phyloP scores from a whole-genome alignment of 345 rosid species.

The Streptanthus diversifolius region DNA sequence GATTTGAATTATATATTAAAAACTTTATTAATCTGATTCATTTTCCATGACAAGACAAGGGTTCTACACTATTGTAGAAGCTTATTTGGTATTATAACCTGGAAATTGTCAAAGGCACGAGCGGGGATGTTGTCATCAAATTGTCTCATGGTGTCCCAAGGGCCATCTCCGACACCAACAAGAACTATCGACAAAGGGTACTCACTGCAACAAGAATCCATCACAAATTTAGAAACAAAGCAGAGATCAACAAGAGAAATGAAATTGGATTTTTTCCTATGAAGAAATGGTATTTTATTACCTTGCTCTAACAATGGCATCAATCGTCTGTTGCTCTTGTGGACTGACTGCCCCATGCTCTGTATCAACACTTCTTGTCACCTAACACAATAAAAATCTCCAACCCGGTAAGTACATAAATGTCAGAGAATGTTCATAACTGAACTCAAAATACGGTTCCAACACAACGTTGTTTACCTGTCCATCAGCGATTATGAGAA shows the following conservation, averaged over 20 bases:
- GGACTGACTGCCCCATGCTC: slow-evolving; percentile 57
- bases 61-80: neutral
- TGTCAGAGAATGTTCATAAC: neutral
- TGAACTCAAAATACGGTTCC: neutral
- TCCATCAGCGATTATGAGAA: slow-evolving; percentile 90
- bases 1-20: neutral
- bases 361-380: slow-evolving; percentile 82
- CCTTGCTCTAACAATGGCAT: slow-evolving; percentile 91
- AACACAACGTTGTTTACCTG: slow-evolving; percentile 44
- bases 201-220: slow-evolving; percentile 44
- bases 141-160: slow-evolving; percentile 94
- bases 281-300: slow-evolving; percentile 11
- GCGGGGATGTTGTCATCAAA: slow-evolving; percentile 93
- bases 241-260: neutral
- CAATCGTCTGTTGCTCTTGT: slow-evolving; percentile 75
- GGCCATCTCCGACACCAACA: slow-evolving; percentile 96
- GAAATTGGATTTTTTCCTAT: neutral
- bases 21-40: neutral
- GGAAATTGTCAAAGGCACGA: slow-evolving; percentile 84
- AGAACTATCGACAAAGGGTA: slow-evolving; percentile 81
- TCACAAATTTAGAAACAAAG: neutral
- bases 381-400: slow-evolving; percentile 41
- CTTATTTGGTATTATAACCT: slow-evolving; percentile 26
- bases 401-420: neutral
- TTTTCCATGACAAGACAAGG: neutral